These are phyloP conservation scores for Cyberlindnera xishuangbannaensis DNA, from an alignment of 805 yeast genomes.

Conservation along the genomic window DNA sequence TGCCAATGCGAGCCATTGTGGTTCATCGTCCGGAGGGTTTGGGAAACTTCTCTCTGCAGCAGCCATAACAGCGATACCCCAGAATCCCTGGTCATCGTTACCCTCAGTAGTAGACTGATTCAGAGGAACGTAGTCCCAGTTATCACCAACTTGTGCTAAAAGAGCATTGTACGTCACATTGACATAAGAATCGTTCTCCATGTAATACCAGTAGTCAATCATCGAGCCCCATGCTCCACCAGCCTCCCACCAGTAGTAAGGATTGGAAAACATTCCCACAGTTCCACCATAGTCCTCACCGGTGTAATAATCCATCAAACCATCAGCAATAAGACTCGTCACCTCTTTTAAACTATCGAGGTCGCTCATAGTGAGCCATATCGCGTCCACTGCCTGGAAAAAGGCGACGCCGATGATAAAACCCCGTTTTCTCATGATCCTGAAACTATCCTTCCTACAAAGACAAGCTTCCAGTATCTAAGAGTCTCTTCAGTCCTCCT, in stretches of 20 bases:
- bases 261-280: slow-evolving; percentile 64
- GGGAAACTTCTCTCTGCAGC: slow-evolving; percentile 83
- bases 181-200: slow-evolving; percentile 61
- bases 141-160: slow-evolving; percentile 57
- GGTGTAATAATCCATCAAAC: slow-evolving; percentile 70
- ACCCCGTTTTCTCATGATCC: neutral
- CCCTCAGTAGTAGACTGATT: slow-evolving; percentile 85
- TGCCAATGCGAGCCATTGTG: slow-evolving; percentile 70
- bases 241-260: slow-evolving; percentile 92
- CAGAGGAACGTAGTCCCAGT: slow-evolving; percentile 67
- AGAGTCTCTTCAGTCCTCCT: too few relatives aligned
- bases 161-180: slow-evolving; percentile 50
- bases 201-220: slow-evolving; percentile 63
- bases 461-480: too few relatives aligned
- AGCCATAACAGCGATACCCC: slow-evolving; percentile 83
- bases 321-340: slow-evolving; percentile 52
- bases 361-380: slow-evolving; percentile 27
- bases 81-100: slow-evolving; percentile 89
- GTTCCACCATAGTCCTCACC: slow-evolving; percentile 59
- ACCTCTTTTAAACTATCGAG: slow-evolving; percentile 35
- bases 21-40: slow-evolving; percentile 52
- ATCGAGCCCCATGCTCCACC: slow-evolving; percentile 63
- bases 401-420: slow-evolving; percentile 1
- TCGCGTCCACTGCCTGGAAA: slow-evolving; percentile 9
- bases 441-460: too few relatives aligned